phyloP scores from a whole-genome alignment of 768 basidiomycete genomes.

The Tylopilus balloui region DNA sequence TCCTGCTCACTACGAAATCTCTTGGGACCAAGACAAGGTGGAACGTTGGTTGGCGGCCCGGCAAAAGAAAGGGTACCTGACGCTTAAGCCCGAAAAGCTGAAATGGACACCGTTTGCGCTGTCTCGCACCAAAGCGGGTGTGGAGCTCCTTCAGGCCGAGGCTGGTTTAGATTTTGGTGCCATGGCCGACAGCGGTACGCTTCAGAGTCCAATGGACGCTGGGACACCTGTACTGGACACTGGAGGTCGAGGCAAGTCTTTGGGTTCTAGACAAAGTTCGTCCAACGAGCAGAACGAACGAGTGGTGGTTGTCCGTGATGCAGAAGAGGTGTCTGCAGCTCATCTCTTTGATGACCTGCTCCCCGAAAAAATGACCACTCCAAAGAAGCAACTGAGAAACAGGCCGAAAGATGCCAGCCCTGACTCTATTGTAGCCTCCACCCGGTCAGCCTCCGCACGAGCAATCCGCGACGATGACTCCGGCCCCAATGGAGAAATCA shows the following conservation, averaged over 20 bases:
- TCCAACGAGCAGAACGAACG: conserved; percentile 17
- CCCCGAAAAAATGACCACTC: conserved; percentile 10
- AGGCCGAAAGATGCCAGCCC: conserved; percentile 12
- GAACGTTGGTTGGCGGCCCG: conserved; percentile 60
- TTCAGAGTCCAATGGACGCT: conserved; percentile 19
- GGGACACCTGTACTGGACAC: conserved; percentile 22
- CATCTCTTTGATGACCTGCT: conserved; percentile 32
- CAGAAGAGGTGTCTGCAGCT: conserved; percentile 22
- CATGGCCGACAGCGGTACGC: conserved; percentile 5
- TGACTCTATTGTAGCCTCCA: conserved; percentile 17
- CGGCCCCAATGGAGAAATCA: conserved; percentile 5
- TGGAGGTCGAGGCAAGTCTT: conserved; percentile 16
- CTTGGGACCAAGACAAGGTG: conserved; percentile 67
- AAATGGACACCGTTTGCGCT: conserved; percentile 95
- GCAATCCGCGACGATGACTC: conserved; percentile 12
- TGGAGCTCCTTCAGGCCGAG: conserved; percentile 24
- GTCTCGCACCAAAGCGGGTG: conserved; percentile 38
- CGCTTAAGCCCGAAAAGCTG: conserved; percentile 73
- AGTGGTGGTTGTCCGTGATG: conserved; percentile 1
- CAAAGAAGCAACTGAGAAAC: conserved; percentile 18
- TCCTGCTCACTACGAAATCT: conserved; percentile 68
- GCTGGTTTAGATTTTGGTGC: conserved; percentile 11
- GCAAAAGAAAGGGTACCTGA: conserved; percentile 75
- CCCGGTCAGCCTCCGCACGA: conserved; percentile 19
- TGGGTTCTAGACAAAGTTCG: conserved; percentile 10